Evolutionary conservation across 768 basidiomycete genomes (phyloP).

Genomic region (Lentinula sp.): DNA sequence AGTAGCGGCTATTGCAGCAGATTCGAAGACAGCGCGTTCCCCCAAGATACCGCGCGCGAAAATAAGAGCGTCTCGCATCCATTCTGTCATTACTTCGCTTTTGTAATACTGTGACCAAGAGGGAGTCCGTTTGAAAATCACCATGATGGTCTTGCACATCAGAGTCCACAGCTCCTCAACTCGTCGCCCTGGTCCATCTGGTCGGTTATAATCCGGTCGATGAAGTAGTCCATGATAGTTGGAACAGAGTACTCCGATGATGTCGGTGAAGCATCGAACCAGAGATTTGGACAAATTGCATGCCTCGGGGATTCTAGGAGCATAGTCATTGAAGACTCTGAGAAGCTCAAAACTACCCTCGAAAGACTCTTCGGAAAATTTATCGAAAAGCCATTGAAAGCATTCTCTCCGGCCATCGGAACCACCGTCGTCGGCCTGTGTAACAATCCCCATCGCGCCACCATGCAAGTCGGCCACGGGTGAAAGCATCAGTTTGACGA

Average conservation of each 20-base stretch:
- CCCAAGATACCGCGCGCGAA: constrained; percentile 84
- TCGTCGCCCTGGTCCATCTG: constrained; percentile 39
- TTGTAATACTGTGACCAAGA: constrained; percentile 79
- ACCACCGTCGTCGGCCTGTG: constrained; percentile 76
- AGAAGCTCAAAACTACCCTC: constrained; percentile 70
- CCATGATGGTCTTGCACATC: constrained; percentile 73
- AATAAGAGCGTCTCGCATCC: constrained; percentile 98
- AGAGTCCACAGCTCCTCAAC: constrained; percentile 74
- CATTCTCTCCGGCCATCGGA: constrained; percentile 78
- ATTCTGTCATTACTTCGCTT: constrained; percentile 80
- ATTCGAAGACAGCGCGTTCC: constrained; percentile 76
- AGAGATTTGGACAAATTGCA: constrained; percentile 85
- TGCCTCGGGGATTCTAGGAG: constrained; percentile 70
- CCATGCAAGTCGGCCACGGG: constrained; percentile 70
- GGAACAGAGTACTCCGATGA: constrained; percentile 83
- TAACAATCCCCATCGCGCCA: constrained; percentile 74
- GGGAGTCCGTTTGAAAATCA: constrained; percentile 83
- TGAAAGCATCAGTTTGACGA: constrained; percentile 72
- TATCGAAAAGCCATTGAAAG: constrained; percentile 70
- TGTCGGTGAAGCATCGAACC: constrained; percentile 88
- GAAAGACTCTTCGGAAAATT: constrained; percentile 59
- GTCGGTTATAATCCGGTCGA: constrained; percentile 42
- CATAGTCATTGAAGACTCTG: constrained; percentile 55
- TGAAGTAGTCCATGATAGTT: constrained; percentile 66
- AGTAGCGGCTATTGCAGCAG: constrained; percentile 29